Base-by-base conservation (phyloP, 1,139 yeast species). In the Kodamaea alishanica region DNA sequence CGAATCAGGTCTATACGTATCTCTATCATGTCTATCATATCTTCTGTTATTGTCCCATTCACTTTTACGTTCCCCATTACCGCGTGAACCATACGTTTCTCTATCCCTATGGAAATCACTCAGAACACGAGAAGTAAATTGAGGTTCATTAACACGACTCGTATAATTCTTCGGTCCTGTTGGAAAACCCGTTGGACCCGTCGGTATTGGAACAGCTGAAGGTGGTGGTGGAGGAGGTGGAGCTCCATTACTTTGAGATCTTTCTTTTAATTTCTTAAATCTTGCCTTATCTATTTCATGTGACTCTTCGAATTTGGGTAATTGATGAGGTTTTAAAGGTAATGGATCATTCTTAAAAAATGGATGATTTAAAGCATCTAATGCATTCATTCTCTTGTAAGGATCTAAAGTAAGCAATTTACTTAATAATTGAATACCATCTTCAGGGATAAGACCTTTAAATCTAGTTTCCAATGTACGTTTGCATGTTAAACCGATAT, bases 281-380 rank as follows among this genome's bases (percentile, higher is more conserved):
- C 79, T 69, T 44, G 84, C 81, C 39, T 80, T 79, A 55, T 86
- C 95, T 30, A 88, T 78, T 58, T 92, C 97, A 58, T 92, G 97
- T 47, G 95, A 80, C 48, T 90, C 95, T 46, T 84, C 89, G 51
- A 84, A 85, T 33, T 62, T 63, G 0, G 95, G 92, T 34, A 86
- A 62, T n/a, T 77, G 77, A 9, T 61, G 53, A 0, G 79, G 77
- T 10, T 50, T 43, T 10, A 78, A 67, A 0, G 96, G 89, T 22
- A 70, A 49, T 0, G 97, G 97, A 0, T 72, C 79, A 3, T 64
- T 65, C 22, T 55, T 65, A 62, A 92, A 89, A 61, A 83, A 92
- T 2, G 62, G 67, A 50, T 88, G 92, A 6, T 74, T 65, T 41
- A 87, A 61, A 0, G 97, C 97, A 41, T 81, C 86, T 45, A 75